These are phyloP conservation scores for Phanerochaete carnosa DNA, from an alignment of 768 basidiomycete species.

Conservation along the genomic window DNA sequence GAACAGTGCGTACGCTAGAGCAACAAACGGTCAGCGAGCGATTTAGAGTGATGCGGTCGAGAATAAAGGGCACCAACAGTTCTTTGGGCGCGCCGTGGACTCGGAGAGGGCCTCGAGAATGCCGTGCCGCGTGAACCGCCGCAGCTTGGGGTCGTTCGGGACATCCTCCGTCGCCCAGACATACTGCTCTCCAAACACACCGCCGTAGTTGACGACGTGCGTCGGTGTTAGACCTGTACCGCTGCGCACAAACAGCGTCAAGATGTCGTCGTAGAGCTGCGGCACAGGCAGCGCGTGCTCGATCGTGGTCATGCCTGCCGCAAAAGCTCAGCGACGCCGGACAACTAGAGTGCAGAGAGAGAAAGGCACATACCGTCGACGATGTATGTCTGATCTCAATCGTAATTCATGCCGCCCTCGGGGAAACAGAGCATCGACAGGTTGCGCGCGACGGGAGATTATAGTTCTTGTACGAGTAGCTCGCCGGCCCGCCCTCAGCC, in stretches of 20 bases:
- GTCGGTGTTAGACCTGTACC: slow-evolving; percentile 75
- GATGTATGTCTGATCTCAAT: slow-evolving; percentile 79
- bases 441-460: slow-evolving; percentile 60
- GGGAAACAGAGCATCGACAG: slow-evolving; percentile 70
- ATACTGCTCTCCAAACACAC: slow-evolving; percentile 60
- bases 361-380: slow-evolving; percentile 52
- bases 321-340: neutral
- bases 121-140: slow-evolving; percentile 63
- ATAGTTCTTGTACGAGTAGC: slow-evolving; percentile 79
- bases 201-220: slow-evolving; percentile 78
- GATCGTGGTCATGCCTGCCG: slow-evolving; percentile 69
- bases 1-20: slow-evolving; percentile 60
- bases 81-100: slow-evolving; percentile 53
- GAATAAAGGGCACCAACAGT: slow-evolving; percentile 44
- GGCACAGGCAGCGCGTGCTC: slow-evolving; percentile 71
- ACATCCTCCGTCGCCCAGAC: slow-evolving; percentile 65
- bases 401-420: slow-evolving; percentile 77
- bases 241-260: slow-evolving; percentile 58
- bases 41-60: no score
- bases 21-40: no score
- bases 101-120: slow-evolving; percentile 58
- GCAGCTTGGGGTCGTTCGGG: slow-evolving; percentile 68
- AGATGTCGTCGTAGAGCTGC: slow-evolving; percentile 61
- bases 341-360: neutral
- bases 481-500: slow-evolving; percentile 65